Percentiles rank a stretch among this genome's conserved stretches.
Evolutionary conservation across 495 filamentous ascomycete species (phyloP).

Genomic region (Trichoderma erinaceum): DNA sequence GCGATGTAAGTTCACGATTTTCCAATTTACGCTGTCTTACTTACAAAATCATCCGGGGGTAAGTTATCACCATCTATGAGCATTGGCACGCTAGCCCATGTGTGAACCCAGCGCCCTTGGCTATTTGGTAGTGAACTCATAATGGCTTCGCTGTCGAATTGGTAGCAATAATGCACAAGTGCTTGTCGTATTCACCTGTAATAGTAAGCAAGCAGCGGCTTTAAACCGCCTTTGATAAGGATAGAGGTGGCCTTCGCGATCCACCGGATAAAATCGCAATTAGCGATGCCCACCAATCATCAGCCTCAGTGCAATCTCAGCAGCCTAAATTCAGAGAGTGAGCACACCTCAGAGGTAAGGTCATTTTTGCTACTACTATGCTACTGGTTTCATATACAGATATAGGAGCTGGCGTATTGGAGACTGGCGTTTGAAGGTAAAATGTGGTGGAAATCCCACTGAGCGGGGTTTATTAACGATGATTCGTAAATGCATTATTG

Average conservation of each 20-base stretch:
- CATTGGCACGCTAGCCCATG: not conserved
- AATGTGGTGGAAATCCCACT: too few relatives aligned
- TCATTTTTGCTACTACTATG: too few relatives aligned
- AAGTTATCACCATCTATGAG: not conserved
- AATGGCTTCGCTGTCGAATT: not conserved
- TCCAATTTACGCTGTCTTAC: not conserved
- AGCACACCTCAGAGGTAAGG: too few relatives aligned
- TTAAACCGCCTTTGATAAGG: not conserved
- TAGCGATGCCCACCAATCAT: not conserved
- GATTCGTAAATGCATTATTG: too few relatives aligned
- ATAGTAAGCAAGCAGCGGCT: not conserved
- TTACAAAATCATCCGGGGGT: not conserved
- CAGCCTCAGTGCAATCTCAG: too few relatives aligned
- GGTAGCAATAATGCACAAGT: not conserved
- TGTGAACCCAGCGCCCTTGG: not conserved
- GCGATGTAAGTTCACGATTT: not conserved
- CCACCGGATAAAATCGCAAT: not conserved
- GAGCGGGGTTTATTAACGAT: too few relatives aligned
- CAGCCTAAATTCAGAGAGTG: too few relatives aligned
- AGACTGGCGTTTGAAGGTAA: too few relatives aligned
- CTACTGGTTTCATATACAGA: too few relatives aligned
- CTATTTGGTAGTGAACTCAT: not conserved
- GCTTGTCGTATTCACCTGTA: not conserved
- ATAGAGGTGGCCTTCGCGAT: not conserved
- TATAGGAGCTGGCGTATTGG: too few relatives aligned